Base-by-base conservation (phyloP, 2,329 filamentous ascomycete species). In the Allantophomopsis cytisporea region DNA sequence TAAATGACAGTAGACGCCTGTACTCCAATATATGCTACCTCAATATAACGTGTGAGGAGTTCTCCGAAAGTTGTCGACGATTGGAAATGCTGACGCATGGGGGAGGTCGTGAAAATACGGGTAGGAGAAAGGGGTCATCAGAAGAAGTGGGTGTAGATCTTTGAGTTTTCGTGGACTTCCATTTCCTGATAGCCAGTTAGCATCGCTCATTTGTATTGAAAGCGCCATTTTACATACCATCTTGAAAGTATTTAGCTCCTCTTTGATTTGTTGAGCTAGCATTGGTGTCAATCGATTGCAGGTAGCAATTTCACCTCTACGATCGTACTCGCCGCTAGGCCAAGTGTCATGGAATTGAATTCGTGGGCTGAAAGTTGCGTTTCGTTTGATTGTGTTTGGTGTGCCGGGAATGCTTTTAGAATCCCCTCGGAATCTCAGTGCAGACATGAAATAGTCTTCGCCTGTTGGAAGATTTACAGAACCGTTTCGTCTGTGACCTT, bases 101-200 rank as follows among this genome's bases (percentile, higher is more conserved):
- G 7, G 31, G n/a, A 34, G 15, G 15, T 15, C 31, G 31, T 34
- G n/a, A 17, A 17, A 14, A 34, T n/a, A 15, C 6, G 11, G n/a
- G 12, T 34, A 15, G 31, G 14, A 34, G 16, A 34, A 15, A 34
- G n/a, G 14, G 7, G 6, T 70, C 64, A 63, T 89, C 76, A 98
- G 71, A 98, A 96, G 74, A 98, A 98, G 73, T 98, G 91, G 53
- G 91, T 98, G 70, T 98, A 95, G 56, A 95, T 88, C 68, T 96
- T 98, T 50, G 91, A 96, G 59, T 82, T 85, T 64, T 96, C 91
- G 61, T 98, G 91, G 54, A 98, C 91, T 69, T 96, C 91, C 91
- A 98, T 98, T 68, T 98, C 91, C 91, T 96, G 45, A 31, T 28
- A 28, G 39, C 13, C 8, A n/a, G 14, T 13, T 35, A 40, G 39